Conservation (phyloP, 1,284 basidiomycete species). For the Trametes polyzona region DNA sequence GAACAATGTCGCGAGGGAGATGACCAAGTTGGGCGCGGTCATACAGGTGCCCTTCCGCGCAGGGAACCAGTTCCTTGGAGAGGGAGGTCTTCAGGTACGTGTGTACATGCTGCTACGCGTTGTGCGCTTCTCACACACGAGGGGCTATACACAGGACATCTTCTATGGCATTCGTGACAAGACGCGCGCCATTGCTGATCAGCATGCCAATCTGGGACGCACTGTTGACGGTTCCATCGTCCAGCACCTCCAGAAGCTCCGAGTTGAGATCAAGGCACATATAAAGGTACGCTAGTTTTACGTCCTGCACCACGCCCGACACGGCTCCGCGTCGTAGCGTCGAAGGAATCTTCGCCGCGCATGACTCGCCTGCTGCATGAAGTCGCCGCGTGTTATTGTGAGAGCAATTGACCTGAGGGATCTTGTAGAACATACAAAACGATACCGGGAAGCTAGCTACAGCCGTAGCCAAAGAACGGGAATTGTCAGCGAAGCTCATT, state of each 20-base stretch:
- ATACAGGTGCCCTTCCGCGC: constrained; percentile 97
- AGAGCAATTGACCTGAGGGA: no score
- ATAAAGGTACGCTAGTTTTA: constrained; percentile 86
- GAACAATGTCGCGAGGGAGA: constrained; percentile 93
- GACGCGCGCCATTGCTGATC: constrained; percentile 92
- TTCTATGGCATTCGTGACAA: constrained; percentile 95
- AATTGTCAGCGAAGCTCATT: constrained; percentile 86
- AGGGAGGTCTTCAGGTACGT: constrained; percentile 72
- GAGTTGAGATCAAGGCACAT: constrained; percentile 96
- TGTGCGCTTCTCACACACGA: not conserved
- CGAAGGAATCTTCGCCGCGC: no score
- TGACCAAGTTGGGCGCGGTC: constrained; percentile 95
- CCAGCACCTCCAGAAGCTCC: constrained; percentile 94
- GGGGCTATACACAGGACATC: constrained; percentile 67
- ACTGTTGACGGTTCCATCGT: constrained; percentile 98
- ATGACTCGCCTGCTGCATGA: no score
- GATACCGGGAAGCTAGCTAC: constrained; percentile 97
- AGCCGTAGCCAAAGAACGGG: constrained; percentile 92
- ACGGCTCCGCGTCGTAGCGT: no score
- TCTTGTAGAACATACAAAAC: constrained; percentile 88
- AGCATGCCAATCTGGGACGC: constrained; percentile 94
- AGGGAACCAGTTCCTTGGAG: constrained; percentile 95
- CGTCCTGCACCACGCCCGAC: no score
- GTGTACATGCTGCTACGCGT: not conserved
- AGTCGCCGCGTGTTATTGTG: no score